Evolutionary conservation across 1,284 basidiomycete species (phyloP).

Genomic region (Cutaneotrichosporon cyanovorans): DNA sequence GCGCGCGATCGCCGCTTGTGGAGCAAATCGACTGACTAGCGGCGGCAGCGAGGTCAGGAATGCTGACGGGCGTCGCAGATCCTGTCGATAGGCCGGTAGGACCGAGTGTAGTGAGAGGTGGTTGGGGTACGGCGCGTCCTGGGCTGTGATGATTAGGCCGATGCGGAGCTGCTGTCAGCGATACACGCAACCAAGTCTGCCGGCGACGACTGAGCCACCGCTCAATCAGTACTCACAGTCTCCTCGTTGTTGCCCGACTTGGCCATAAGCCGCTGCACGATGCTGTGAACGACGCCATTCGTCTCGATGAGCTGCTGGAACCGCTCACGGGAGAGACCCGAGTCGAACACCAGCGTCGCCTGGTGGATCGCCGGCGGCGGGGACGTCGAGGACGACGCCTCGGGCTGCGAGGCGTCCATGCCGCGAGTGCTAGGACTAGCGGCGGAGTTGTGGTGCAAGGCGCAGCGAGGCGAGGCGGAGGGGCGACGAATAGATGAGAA

Average conservation of each 20-base stretch:
- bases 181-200: neutral
- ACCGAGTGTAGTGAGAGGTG: constrained; percentile 14
- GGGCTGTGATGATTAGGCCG: constrained; percentile 17
- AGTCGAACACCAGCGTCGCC: constrained; percentile 36
- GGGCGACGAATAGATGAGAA: neutral
- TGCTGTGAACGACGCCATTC: constrained; percentile 34
- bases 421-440: neutral
- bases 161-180: constrained; percentile 12
- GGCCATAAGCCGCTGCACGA: constrained; percentile 39
- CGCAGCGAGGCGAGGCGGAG: neutral
- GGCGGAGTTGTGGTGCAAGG: neutral
- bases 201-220: too few relatives aligned
- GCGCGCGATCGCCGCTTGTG: constrained; percentile 5
- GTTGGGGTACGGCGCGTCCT: constrained; percentile 15
- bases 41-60: constrained; percentile 34
- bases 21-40: constrained; percentile 17
- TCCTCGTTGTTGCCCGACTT: constrained; percentile 31
- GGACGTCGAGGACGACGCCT: constrained; percentile 29
- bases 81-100: constrained; percentile 16
- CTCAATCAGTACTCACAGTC: constrained; percentile 17
- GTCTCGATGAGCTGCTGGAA: constrained; percentile 31
- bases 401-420: constrained; percentile 26
- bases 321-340: constrained; percentile 26
- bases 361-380: constrained; percentile 15
- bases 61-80: constrained; percentile 22